Base-by-base conservation (phyloP, 768 basidiomycete species). In the Mrakia gelida region DNA sequence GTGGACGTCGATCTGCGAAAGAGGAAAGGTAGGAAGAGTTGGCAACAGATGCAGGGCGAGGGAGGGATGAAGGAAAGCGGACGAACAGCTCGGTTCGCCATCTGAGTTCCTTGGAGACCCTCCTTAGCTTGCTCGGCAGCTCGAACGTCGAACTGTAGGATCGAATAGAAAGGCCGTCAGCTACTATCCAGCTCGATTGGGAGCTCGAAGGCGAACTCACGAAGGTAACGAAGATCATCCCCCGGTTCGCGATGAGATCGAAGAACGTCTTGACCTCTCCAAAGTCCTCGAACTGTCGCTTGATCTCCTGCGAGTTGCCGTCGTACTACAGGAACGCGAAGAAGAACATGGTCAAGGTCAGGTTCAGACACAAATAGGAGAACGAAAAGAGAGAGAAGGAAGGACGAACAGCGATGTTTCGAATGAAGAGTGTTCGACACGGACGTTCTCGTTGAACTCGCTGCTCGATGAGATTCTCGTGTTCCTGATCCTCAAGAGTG, bases 201-300 rank as follows among this genome's bases (percentile, higher is more conserved):
- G 7, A 52, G 3, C 49, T 52, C 49, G 49, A 38, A 56, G 59
- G 3, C n/a, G 30, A 10, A 89, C 96, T 89, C 86, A 98, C 97
- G 84, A 93, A 99, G 70, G 96, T 99, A 65, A 98, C 92, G 84
- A 99, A 99, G 21, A 98, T 92, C 93, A 99, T 97, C n/a, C 97
- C 97, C 79, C 97, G 88, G 16, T 92, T 95, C 71, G 90, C 89
- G 80, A 98, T 92, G 28, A 98, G 87, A 85, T 99, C 97, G 84
- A 98, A 98, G 84, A 95, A 98, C 0, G 93, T 95, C 86, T 94
- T 95, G 86, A 98, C 93, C 82, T 94, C 93, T 80, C 97, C 97
- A 82, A 94, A 92, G 78, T 92, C 91, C 86, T 94, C 93, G 85
- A 98, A 99, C 74, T 89, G 89, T 63, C 87, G 88, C 79, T 92